A percentile compares a stretch with the other conserved stretches of the same genome.
phyloP scores from a whole-genome alignment of 2,329 filamentous ascomycete genomes.

The Penicillium concentricum region DNA sequence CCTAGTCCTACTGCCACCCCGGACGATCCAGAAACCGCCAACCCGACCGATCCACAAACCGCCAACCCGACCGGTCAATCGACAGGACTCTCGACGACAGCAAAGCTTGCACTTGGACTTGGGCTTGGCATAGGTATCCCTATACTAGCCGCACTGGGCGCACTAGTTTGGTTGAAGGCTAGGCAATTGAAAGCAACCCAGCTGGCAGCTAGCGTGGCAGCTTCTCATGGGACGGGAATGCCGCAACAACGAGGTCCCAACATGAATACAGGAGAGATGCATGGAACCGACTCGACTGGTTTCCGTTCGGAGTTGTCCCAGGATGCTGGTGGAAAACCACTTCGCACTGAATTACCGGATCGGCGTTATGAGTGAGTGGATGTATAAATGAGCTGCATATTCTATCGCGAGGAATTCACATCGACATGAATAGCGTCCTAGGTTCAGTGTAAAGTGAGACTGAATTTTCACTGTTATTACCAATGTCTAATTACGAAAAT shows the following conservation, averaged over 20 bases:
- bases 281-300: background rate
- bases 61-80: background rate
- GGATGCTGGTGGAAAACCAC: background rate
- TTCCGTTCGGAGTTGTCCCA: background rate
- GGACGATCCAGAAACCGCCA: background rate
- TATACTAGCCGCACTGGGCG: background rate
- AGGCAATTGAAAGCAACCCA: background rate
- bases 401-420: background rate
- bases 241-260: background rate
- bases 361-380: background rate
- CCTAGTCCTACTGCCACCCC: too few species aligned
- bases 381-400: background rate
- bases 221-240: background rate
- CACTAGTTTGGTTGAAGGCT: background rate
- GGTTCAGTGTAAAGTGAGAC: too few species aligned
- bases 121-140: background rate
- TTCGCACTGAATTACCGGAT: background rate
- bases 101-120: background rate
- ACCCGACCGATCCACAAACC: background rate
- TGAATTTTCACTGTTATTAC: too few species aligned
- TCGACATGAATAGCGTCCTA: too few species aligned
- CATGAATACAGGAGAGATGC: background rate
- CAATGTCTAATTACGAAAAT: too few species aligned
- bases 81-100: background rate
- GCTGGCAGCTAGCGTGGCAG: background rate